A percentile compares a stretch with the other conserved stretches of the same genome.
phyloP scores from a whole-genome alignment of 768 basidiomycete species.

The Xerocomus potaroensis region DNA sequence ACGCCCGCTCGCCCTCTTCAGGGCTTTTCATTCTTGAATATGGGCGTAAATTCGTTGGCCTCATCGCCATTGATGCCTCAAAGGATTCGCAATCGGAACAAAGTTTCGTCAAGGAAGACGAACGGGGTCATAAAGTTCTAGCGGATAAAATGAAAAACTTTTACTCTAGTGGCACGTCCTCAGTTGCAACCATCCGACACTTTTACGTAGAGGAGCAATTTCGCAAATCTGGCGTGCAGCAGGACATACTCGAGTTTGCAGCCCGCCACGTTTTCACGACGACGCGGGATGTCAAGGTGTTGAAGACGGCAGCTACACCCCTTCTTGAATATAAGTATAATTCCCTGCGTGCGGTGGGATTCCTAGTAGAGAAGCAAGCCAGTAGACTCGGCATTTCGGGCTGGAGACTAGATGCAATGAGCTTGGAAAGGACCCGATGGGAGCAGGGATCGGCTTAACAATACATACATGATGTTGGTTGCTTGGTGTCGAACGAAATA shows the following conservation, averaged over 20 bases:
- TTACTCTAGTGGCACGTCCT: constrained; percentile 35
- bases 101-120: constrained; percentile 19
- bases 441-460: constrained; percentile 24
- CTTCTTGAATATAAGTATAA: constrained; percentile 48
- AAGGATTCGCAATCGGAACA: constrained; percentile 34
- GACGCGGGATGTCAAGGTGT: constrained; percentile 37
- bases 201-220: constrained; percentile 69
- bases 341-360: constrained; percentile 45
- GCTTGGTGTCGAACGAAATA: no score
- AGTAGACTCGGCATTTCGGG: constrained; percentile 49
- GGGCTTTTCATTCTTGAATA: constrained; percentile 70
- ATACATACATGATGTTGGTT: no score
- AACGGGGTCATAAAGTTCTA: constrained; percentile 10
- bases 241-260: constrained; percentile 62
- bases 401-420: constrained; percentile 50
- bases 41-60: constrained; percentile 53
- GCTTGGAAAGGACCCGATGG: constrained; percentile 47
- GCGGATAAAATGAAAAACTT: constrained; percentile 12
- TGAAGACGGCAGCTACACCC: constrained; percentile 46
- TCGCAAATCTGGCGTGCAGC: constrained; percentile 51
- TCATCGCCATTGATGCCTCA: constrained; percentile 68
- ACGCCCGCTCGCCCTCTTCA: constrained; percentile 56
- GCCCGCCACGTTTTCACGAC: constrained; percentile 52
- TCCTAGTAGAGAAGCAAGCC: constrained; percentile 40
- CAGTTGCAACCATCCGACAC: constrained; percentile 65